Evolutionary conservation across 23 red algal genomes (phyloP).

Genomic region (Gracilaria domingensis): DNA sequence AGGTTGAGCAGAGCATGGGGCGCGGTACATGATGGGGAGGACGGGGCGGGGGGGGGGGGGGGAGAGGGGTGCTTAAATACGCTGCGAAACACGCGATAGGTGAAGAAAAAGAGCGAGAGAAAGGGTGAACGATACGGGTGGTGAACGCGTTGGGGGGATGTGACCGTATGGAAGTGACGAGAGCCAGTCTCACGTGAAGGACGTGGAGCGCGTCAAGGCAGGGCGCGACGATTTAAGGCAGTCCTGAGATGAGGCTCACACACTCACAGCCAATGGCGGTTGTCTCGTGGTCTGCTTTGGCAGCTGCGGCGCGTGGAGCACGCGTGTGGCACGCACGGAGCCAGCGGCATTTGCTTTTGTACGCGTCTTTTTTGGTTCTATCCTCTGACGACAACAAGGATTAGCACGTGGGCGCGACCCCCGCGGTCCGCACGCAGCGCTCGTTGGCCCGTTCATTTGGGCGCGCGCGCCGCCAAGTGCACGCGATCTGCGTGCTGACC

Average conservation of each 20-base stretch:
- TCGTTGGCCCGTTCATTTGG: not conserved
- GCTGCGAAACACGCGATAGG: not conserved
- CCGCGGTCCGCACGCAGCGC: slow-evolving; percentile 18
- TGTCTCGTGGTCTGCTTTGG: slow-evolving; percentile 28
- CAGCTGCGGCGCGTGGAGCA: not conserved
- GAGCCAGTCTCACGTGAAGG: slow-evolving; percentile 18
- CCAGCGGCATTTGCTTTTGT: not conserved
- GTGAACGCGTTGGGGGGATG: too few species aligned
- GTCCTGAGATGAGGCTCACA: not conserved
- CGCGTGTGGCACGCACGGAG: not conserved
- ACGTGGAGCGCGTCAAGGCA: not conserved
- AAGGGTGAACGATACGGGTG: not conserved
- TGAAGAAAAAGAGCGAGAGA: too few species aligned
- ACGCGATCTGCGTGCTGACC: not conserved
- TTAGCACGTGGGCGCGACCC: not conserved
- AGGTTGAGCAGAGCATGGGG: not conserved
- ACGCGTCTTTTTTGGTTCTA: not conserved
- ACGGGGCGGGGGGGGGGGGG: too few species aligned
- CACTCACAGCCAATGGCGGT: slow-evolving; percentile 53
- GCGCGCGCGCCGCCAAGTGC: not conserved
- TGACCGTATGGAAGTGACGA: not conserved
- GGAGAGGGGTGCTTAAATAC: not conserved
- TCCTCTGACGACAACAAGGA: not conserved
- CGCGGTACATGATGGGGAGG: not conserved
- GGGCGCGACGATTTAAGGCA: not conserved